Conservation (phyloP, 106 monocot genomes). For the Dioscorea zingiberensis region DNA sequence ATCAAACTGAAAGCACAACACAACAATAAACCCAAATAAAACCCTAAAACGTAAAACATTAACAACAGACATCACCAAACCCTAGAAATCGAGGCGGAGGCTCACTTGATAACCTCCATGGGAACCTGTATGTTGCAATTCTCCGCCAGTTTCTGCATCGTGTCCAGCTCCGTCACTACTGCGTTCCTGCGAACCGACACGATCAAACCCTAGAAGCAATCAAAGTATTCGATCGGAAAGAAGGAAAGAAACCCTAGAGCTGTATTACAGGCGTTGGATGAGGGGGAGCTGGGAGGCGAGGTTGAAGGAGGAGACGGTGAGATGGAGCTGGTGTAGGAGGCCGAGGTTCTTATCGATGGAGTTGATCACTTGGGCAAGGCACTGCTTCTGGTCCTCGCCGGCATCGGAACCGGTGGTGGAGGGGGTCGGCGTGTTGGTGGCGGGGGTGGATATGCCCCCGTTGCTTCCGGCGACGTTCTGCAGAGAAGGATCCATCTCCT, state of each 20-base stretch:
- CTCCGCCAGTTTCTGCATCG: conserved; percentile 89
- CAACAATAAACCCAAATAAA: not conserved
- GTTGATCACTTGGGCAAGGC: conserved; percentile 43
- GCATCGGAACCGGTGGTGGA: conserved; percentile 13
- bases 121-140: conserved; percentile 85
- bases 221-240: not conserved
- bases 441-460: conserved; percentile 5
- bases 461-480: conserved; percentile 13
- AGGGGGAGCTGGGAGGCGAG: conserved; percentile 80
- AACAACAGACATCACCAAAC: not conserved
- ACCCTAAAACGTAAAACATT: not conserved
- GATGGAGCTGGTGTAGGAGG: conserved; percentile 84
- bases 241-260: not conserved
- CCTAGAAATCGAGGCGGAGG: not conserved
- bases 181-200: conserved; percentile 39
- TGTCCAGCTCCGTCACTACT: conserved; percentile 68
- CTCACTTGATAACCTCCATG: conserved; percentile 92
- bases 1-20: conserved; percentile 47
- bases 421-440: conserved; percentile 5
- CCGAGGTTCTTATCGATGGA: conserved; percentile 83
- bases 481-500: conserved; percentile 18
- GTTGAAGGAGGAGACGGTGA: conserved; percentile 93
- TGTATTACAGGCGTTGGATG: conserved; percentile 65
- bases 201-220: conserved; percentile 4
- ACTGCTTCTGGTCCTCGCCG: conserved; percentile 56